Conservation (phyloP, 305 asterid genomes). For the Fraxinus greggii region DNA sequence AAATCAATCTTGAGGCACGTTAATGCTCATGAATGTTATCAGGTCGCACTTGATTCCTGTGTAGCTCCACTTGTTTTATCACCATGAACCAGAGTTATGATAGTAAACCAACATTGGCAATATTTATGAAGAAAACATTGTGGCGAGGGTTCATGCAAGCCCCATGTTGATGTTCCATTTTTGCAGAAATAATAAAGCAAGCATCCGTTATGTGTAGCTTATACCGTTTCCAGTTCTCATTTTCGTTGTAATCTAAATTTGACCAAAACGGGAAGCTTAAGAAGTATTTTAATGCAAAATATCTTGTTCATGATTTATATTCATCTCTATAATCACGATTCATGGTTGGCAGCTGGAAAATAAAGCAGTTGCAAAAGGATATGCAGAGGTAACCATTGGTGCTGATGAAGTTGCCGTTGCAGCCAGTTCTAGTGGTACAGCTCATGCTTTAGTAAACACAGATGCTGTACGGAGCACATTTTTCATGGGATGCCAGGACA, state of each 20-base stretch:
- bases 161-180: not conserved
- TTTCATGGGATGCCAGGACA: conserved; percentile 86
- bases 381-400: conserved; percentile 60
- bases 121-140: not conserved
- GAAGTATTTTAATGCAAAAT: not conserved
- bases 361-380: conserved; percentile 44
- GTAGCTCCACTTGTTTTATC: not conserved
- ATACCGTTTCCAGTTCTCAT: not conserved
- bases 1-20: not conserved
- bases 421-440: conserved; percentile 67
- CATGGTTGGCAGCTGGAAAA: conserved; percentile 64
- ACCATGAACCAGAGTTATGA: not conserved
- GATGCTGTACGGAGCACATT: conserved; percentile 52
- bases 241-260: not conserved
- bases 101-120: not conserved
- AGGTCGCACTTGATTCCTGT: not conserved
- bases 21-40: not conserved
- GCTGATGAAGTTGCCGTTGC: conserved; percentile 81
- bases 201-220: not conserved
- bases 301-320: not conserved
- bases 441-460: conserved; percentile 75
- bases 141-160: not conserved
- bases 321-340: conserved; percentile 2
- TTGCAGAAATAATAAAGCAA: not conserved
- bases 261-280: not conserved